Conservation (phyloP, 192 early-diverging fungal genomes). For the Umbelopsis sp. region DNA sequence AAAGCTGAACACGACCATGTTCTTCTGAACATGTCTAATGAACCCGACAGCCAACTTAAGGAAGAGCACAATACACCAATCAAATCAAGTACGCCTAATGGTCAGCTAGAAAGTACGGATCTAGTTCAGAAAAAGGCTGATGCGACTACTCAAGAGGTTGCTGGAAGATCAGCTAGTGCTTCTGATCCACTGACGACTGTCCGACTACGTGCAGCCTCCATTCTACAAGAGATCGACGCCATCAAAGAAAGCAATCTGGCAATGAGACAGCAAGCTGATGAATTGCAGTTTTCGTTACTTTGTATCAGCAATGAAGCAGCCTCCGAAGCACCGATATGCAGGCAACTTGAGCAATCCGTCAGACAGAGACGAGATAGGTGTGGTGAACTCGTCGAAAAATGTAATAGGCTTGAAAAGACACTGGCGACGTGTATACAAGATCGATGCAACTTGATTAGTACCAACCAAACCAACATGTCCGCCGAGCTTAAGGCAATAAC, state of each 20-base stretch:
- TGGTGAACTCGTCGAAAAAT: constrained; percentile 2
- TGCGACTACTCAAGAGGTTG: not conserved
- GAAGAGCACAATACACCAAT: not conserved
- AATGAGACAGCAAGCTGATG: constrained; percentile 29
- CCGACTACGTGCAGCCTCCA: constrained; percentile 24
- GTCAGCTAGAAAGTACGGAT: not conserved
- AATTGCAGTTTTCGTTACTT: constrained; percentile 28
- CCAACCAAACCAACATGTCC: not conserved
- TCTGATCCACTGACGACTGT: constrained; percentile 25
- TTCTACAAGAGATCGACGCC: constrained; percentile 25
- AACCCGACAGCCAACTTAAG: not conserved
- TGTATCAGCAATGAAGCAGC: constrained; percentile 16
- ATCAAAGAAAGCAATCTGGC: constrained; percentile 28
- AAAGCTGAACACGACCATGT: not conserved
- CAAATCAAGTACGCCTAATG: not conserved
- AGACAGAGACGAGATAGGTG: constrained; percentile 21
- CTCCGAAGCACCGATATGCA: constrained; percentile 22
- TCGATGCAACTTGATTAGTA: not conserved
- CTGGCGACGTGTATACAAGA: constrained; percentile 5
- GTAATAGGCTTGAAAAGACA: constrained; percentile 15
- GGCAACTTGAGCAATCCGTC: constrained; percentile 13
- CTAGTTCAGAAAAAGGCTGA: not conserved
- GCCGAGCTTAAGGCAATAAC: constrained; percentile 12
- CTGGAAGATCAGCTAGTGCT: not conserved
- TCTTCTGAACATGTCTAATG: not conserved